Evolutionary conservation across 306 rosid genomes (phyloP).

Genomic region (Corylus heterophylla): DNA sequence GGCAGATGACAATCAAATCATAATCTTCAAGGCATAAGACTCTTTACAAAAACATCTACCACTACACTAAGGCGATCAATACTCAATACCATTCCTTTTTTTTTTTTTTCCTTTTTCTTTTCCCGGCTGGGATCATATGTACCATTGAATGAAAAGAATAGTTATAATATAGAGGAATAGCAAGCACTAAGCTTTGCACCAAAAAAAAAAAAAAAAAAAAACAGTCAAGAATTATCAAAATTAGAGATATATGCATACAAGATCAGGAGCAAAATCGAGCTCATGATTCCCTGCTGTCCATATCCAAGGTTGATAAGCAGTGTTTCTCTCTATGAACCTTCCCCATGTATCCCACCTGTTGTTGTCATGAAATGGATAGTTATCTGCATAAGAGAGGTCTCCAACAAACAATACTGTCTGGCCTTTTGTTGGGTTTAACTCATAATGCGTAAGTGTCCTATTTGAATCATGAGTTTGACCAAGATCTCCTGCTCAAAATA

Average conservation of each 20-base stretch:
- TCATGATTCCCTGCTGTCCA: conserved; percentile 68
- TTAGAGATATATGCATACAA: conserved; percentile 30
- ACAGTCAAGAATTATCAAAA: not conserved
- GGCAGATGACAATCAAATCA: no score
- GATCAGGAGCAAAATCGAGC: conserved; percentile 42
- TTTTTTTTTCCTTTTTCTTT: no score
- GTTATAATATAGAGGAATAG: no score
- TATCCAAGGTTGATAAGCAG: conserved; percentile 84
- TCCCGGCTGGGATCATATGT: no score
- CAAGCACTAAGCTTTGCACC: no score
- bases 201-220: no score
- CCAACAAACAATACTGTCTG: conserved; percentile 55
- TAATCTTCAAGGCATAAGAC: not conserved
- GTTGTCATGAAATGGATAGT: conserved; percentile 70
- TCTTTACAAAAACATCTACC: not conserved
- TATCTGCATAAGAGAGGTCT: conserved; percentile 77
- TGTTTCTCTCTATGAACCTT: conserved; percentile 68
- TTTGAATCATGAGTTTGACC: conserved; percentile 82
- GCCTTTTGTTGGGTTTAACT: conserved; percentile 55
- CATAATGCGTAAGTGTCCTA: conserved; percentile 65
- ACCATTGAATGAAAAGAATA: no score
- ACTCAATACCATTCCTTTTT: no score
- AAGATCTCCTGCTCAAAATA: conserved; percentile 63
- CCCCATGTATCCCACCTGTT: conserved; percentile 85
- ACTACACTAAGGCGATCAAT: no score